phyloP scores from a whole-genome alignment of 164 flowering plant genomes.

The Piper betle region DNA sequence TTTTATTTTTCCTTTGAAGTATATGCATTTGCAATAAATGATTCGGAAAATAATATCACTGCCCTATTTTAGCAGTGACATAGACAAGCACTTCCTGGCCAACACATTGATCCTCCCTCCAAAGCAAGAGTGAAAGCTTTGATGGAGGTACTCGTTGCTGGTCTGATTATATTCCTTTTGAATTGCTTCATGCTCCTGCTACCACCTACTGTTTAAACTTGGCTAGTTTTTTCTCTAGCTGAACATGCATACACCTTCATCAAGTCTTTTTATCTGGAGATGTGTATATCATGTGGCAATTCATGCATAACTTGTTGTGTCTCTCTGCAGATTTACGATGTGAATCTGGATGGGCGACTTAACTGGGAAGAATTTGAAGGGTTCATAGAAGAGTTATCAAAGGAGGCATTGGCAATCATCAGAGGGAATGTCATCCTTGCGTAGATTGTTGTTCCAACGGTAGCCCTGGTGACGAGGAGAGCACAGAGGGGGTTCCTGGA shows the following conservation, averaged over 20 bases:
- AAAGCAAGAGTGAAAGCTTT: constrained; percentile 41
- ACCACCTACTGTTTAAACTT: not conserved
- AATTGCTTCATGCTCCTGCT: not conserved
- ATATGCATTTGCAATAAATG: no score
- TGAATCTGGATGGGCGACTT: constrained; percentile 66
- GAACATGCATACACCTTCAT: no score
- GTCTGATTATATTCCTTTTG: not conserved
- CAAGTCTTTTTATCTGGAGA: no score
- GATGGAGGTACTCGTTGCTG: constrained; percentile 40
- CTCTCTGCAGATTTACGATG: constrained; percentile 45
- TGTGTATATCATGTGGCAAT: no score
- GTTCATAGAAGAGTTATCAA: constrained; percentile 46
- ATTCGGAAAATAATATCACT: no score
- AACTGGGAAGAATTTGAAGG: constrained; percentile 62
- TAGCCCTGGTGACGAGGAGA: constrained; percentile 68
- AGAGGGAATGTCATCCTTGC: constrained; percentile 67
- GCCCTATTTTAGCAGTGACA: constrained; percentile 40
- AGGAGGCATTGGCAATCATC: constrained; percentile 40
- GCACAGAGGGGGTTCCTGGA: constrained; percentile 77
- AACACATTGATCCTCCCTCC: constrained; percentile 87
- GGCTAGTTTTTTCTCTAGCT: not conserved
- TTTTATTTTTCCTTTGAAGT: not conserved
- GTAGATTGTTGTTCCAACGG: constrained; percentile 64
- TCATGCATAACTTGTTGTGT: not conserved
- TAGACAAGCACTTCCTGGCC: constrained; percentile 82